Percentiles rank a stretch among this genome's conserved stretches.
Conservation (phyloP, 2,329 filamentous ascomycete species). For the Orbilia javanica region DNA sequence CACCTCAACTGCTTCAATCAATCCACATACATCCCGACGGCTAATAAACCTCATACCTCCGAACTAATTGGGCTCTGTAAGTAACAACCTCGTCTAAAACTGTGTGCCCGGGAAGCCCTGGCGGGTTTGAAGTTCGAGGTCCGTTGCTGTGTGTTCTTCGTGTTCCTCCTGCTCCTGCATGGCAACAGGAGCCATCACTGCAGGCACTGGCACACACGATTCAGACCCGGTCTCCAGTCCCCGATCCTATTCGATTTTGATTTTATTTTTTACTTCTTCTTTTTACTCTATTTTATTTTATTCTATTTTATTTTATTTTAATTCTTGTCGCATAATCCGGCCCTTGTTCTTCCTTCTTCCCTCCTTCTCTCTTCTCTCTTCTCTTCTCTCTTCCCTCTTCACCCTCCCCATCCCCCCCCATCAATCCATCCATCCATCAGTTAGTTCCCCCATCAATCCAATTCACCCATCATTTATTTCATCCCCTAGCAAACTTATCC, state of each 20-base stretch:
- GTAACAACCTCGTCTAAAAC: background rate
- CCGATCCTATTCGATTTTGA: background rate
- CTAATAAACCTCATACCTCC: background rate
- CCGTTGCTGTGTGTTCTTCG: background rate
- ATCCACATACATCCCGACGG: background rate
- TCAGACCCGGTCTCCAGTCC: background rate
- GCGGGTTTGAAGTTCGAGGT: background rate
- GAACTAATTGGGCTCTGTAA: background rate
- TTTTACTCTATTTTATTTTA: too few species aligned
- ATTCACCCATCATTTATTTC: slow-evolving; percentile 1
- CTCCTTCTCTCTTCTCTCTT: background rate
- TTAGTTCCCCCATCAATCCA: background rate
- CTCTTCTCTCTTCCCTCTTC: background rate
- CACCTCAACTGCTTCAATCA: background rate
- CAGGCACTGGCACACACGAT: background rate
- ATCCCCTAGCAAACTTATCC: background rate
- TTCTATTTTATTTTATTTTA: background rate
- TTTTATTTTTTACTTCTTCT: too few species aligned
- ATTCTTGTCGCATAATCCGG: background rate
- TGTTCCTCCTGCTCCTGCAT: background rate
- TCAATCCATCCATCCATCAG: background rate
- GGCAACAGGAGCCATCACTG: background rate
- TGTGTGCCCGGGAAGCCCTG: slow-evolving; percentile 3
- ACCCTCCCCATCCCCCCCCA: background rate
- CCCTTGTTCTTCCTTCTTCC: background rate